These are phyloP conservation scores for Aspergillus novofumigatus DNA, from an alignment of 2,329 filamentous ascomycete genomes.

Conservation along the genomic window DNA sequence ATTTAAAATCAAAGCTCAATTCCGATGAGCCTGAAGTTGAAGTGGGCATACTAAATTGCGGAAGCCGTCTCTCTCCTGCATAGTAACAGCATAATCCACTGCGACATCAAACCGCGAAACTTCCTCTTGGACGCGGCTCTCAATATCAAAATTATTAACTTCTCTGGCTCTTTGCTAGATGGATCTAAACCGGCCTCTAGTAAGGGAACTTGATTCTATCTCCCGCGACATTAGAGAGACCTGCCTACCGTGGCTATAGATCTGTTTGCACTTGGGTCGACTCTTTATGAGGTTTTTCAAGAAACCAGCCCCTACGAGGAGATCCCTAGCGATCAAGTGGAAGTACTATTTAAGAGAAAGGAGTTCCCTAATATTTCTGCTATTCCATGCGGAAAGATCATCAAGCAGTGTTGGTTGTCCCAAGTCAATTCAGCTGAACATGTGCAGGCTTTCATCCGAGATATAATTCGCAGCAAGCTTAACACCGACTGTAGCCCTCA, in stretches of 20 bases:
- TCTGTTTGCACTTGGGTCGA: slow-evolving; percentile 19
- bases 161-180: slow-evolving; percentile 13
- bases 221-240: slow-evolving; percentile 17
- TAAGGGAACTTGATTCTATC: slow-evolving; percentile 14
- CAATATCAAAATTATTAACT: slow-evolving; percentile 31
- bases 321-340: slow-evolving; percentile 16
- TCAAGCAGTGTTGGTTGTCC: slow-evolving; percentile 18
- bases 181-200: slow-evolving; percentile 7
- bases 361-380: slow-evolving; percentile 15
- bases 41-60: slow-evolving; percentile 32
- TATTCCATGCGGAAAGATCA: slow-evolving; percentile 15
- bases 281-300: slow-evolving; percentile 17
- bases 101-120: slow-evolving; percentile 39
- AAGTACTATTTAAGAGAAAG: slow-evolving; percentile 9
- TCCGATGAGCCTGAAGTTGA: slow-evolving; percentile 12
- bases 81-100: slow-evolving; percentile 36
- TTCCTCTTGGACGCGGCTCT: slow-evolving; percentile 35
- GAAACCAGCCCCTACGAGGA: slow-evolving; percentile 16
- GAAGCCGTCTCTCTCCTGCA: slow-evolving; percentile 36
- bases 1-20: slow-evolving; percentile 10
- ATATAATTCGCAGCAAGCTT: slow-evolving; percentile 4
- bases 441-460: slow-evolving; percentile 7
- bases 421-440: slow-evolving; percentile 12
- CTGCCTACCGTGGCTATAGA: slow-evolving; percentile 15
- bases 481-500: slow-evolving; percentile 11